Evolutionary conservation across 2,329 filamentous ascomycete genomes (phyloP).

Genomic region (Thyridium curvatum): DNA sequence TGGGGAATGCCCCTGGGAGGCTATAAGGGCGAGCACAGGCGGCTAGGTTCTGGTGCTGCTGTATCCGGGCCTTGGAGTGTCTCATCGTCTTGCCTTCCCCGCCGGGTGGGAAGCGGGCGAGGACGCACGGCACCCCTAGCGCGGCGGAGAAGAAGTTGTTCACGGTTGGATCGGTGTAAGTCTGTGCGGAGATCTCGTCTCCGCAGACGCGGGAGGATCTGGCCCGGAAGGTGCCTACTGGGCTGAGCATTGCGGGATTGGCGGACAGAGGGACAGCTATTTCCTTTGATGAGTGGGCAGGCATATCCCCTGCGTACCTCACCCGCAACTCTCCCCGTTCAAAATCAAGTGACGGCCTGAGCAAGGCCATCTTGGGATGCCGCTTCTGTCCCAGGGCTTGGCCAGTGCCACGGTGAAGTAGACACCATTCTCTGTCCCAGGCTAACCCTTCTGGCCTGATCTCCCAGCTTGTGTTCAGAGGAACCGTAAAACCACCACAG

Average conservation of each 20-base stretch:
- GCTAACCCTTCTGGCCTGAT: constrained; percentile 75
- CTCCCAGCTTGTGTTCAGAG: constrained; percentile 61
- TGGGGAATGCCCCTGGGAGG: constrained; percentile 49
- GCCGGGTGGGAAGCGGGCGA: constrained; percentile 76
- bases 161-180: constrained; percentile 61
- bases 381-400: constrained; percentile 83
- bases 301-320: constrained; percentile 31
- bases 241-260: constrained; percentile 50
- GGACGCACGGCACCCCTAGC: constrained; percentile 71
- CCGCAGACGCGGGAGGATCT: constrained; percentile 71
- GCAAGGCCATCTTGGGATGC: constrained; percentile 79
- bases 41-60: constrained; percentile 42
- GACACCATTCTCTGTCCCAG: constrained; percentile 96
- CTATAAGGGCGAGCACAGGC: constrained; percentile 1
- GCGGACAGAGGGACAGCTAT: constrained; percentile 59
- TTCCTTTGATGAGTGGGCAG: constrained; percentile 19
- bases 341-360: constrained; percentile 71
- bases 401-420: constrained; percentile 81
- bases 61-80: constrained; percentile 65
- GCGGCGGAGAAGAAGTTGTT: constrained; percentile 71
- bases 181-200: constrained; percentile 64
- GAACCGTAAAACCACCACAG: constrained; percentile 73
- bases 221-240: constrained; percentile 27
- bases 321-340: constrained; percentile 59
- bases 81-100: constrained; percentile 53